These are phyloP conservation scores for Solanum habrochaites DNA, from an alignment of 257 asterid genomes.

Conservation along the genomic window DNA sequence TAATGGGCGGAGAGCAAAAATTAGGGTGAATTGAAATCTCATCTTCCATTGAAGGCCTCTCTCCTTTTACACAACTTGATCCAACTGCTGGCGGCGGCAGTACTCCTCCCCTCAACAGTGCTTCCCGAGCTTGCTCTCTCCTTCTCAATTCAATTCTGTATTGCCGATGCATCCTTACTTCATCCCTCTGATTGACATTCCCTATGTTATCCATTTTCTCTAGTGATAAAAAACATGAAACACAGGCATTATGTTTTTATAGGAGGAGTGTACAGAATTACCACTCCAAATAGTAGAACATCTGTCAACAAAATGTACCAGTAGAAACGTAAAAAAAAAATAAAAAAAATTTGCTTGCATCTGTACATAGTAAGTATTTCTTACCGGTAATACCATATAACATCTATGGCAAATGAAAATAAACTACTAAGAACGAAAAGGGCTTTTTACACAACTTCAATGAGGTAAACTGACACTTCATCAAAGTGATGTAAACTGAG, in stretches of 20 bases:
- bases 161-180: not conserved
- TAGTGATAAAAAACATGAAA: not conserved
- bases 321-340: not conserved
- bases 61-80: not conserved
- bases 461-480: not conserved
- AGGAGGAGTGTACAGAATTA: not conserved
- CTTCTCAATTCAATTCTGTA: not conserved
- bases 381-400: not conserved
- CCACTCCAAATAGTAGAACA: not conserved
- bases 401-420: not conserved
- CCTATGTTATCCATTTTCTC: not conserved
- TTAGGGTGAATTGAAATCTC: not conserved
- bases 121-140: not conserved
- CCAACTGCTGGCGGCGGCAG: not conserved
- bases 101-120: not conserved
- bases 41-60: conserved; percentile 4
- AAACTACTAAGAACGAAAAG: not conserved
- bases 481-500: not conserved
- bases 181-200: not conserved
- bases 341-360: not conserved
- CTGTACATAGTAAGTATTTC: not conserved
- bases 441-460: no score
- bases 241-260: not conserved
- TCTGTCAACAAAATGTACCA: not conserved
- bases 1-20: conserved; percentile 2